These are phyloP conservation scores for Sporothrix mexicana DNA, from an alignment of 2,329 filamentous ascomycete species.

Conservation along the genomic window DNA sequence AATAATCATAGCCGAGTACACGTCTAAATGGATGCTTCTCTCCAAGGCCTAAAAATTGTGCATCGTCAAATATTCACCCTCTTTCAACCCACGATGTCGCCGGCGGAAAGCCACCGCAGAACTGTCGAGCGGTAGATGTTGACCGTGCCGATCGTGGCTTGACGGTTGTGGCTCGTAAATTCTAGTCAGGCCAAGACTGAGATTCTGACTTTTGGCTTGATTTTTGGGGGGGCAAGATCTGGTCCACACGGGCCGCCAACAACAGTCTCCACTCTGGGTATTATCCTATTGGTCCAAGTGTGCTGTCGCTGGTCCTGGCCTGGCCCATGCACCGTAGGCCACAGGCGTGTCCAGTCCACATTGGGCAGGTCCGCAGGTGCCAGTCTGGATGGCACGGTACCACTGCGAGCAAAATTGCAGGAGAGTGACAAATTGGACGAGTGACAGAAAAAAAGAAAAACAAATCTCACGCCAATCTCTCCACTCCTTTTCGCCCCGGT, in stretches of 20 bases:
- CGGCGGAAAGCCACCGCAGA: constrained; percentile 10
- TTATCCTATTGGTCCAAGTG: no score
- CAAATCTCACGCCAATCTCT: not conserved
- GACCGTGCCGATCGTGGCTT: not conserved
- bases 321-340: not conserved
- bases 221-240: not conserved
- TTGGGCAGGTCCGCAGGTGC: not conserved
- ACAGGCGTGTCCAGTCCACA: constrained; percentile 1
- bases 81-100: not conserved
- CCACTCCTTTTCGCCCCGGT: constrained; percentile 22
- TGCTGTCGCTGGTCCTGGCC: not conserved
- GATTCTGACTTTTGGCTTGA: not conserved
- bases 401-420: constrained; percentile 11
- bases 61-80: no score
- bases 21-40: no score
- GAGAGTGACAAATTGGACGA: not conserved
- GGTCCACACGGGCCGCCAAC: not conserved
- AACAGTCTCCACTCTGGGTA: no score
- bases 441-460: not conserved
- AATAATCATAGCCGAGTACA: no score
- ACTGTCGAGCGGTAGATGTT: not conserved
- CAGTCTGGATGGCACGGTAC: constrained; percentile 3
- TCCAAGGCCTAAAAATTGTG: no score
- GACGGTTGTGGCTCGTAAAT: not conserved
- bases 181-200: not conserved